A percentile compares a stretch with the other conserved stretches of the same genome.
These are phyloP conservation scores for Colletotrichum spinosum DNA, from an alignment of 2,329 filamentous ascomycete species.

Conservation along the genomic window DNA sequence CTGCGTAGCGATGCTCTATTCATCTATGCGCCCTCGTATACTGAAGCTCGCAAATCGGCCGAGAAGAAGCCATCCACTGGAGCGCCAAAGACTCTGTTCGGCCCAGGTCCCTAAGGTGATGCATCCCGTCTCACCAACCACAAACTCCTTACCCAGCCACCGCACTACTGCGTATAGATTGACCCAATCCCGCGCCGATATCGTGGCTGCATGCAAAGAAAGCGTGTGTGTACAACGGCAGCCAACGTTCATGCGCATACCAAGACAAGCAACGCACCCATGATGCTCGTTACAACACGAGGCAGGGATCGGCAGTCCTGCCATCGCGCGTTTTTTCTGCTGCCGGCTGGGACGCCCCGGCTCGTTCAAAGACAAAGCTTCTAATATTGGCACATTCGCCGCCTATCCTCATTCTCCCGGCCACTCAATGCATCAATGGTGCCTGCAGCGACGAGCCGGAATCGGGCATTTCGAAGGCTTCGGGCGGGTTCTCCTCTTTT, in stretches of 20 bases:
- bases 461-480: constrained; percentile 20
- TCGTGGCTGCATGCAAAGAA: constrained; percentile 11
- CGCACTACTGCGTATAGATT: background rate
- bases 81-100: background rate
- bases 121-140: constrained; percentile 23
- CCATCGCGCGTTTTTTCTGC: background rate
- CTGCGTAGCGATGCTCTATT: background rate
- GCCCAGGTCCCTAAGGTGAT: constrained; percentile 5
- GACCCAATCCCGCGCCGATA: background rate
- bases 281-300: constrained; percentile 19
- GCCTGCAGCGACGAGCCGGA: constrained; percentile 24
- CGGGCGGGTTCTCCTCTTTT: constrained; percentile 14
- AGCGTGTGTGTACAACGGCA: background rate
- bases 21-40: constrained; percentile 16
- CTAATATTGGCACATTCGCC: constrained; percentile 30
- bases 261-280: background rate
- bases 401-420: too few species aligned
- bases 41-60: constrained; percentile 2
- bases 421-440: constrained; percentile 15
- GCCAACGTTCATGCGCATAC: constrained; percentile 14
- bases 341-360: background rate
- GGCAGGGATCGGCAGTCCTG: constrained; percentile 17
- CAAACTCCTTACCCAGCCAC: constrained; percentile 2
- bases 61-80: constrained; percentile 1
- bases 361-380: constrained; percentile 12